A percentile compares a stretch with the other conserved stretches of the same genome.
phyloP scores from a whole-genome alignment of 139 green algal genomes.

The Micromonas commoda region DNA sequence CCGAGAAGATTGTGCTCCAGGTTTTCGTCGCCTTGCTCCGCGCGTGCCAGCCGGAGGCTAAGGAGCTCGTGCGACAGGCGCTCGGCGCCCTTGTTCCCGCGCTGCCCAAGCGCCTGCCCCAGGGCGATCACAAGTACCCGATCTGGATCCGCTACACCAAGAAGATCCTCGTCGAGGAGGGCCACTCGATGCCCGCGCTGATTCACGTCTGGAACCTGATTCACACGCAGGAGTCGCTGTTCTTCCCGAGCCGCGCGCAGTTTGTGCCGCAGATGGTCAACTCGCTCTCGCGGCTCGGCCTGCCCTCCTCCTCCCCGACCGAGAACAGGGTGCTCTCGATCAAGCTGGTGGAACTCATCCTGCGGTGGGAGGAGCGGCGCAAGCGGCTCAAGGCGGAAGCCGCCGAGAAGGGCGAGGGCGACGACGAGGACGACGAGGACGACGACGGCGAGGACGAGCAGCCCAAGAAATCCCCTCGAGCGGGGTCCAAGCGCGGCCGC shows the following conservation, averaged over 20 bases:
- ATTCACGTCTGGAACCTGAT: slow-evolving; percentile 87
- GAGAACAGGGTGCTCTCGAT: slow-evolving; percentile 83
- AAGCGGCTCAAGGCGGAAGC: neutral
- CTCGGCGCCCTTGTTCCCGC: slow-evolving; percentile 82
- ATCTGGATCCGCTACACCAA: slow-evolving; percentile 76
- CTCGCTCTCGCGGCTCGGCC: slow-evolving; percentile 60
- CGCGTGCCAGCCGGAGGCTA: slow-evolving; percentile 62
- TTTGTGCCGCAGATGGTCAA: slow-evolving; percentile 91
- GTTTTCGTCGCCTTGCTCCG: slow-evolving; percentile 84
- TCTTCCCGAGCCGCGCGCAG: slow-evolving; percentile 65
- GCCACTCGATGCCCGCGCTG: slow-evolving; percentile 57
- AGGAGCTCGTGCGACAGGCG: slow-evolving; percentile 63
- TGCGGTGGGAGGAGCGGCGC: slow-evolving; percentile 72
- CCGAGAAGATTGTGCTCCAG: slow-evolving; percentile 77
- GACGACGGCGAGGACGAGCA: slow-evolving; percentile 19
- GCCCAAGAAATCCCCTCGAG: neutral
- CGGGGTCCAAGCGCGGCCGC: neutral
- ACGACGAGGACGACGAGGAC: neutral
- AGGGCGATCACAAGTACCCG: slow-evolving; percentile 47
- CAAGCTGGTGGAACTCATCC: slow-evolving; percentile 77
- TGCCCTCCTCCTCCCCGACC: slow-evolving; percentile 49
- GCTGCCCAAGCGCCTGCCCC: slow-evolving; percentile 49
- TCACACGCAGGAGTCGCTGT: slow-evolving; percentile 75
- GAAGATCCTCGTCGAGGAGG: slow-evolving; percentile 76
- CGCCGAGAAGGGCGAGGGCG: neutral